Percentiles rank a stretch among this genome's conserved stretches.
Conservation (phyloP, 164 flowering plant species). For the Kalanchoe fedtschenkoi region DNA sequence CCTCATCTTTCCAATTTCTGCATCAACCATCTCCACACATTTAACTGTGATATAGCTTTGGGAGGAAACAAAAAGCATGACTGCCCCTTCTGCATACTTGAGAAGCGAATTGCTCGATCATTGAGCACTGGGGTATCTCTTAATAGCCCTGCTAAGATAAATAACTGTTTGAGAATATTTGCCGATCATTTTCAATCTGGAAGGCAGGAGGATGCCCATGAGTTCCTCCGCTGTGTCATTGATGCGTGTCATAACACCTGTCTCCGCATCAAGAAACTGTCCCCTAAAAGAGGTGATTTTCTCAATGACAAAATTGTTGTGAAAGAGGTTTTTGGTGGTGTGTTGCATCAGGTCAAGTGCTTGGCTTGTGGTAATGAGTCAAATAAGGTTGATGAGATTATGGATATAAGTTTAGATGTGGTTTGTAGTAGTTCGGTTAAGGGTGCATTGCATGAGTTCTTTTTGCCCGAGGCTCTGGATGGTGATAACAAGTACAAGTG, state of each 20-base stretch:
- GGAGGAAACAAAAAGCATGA: conserved; percentile 36
- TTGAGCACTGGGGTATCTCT: conserved; percentile 36
- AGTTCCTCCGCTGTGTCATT: conserved; percentile 82
- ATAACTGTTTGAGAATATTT: conserved; percentile 48
- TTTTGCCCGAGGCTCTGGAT: conserved; percentile 82
- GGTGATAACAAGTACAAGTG: conserved; percentile 87
- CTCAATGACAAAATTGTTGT: conserved; percentile 30
- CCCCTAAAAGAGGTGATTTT: conserved; percentile 17
- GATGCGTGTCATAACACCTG: conserved; percentile 88
- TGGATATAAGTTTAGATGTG: conserved; percentile 92
- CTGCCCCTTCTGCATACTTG: conserved; percentile 82
- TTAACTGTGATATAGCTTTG: conserved; percentile 35
- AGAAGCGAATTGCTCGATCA: conserved; percentile 61
- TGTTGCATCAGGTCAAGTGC: conserved; percentile 82
- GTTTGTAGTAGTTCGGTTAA: conserved; percentile 46
- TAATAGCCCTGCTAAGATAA: conserved; percentile 65
- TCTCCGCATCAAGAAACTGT: conserved; percentile 55
- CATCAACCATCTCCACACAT: conserved; percentile 26
- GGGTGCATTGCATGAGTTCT: conserved; percentile 69
- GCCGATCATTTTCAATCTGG: conserved; percentile 64
- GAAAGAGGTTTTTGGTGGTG: conserved; percentile 90
- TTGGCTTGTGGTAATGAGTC: conserved; percentile 67
- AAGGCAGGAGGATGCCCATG: conserved; percentile 96
- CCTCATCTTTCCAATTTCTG: conserved; percentile 96
- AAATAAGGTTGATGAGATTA: conserved; percentile 82